Base-by-base conservation (phyloP, 2,329 filamentous ascomycete genomes). In the Apiospora saccharicola region DNA sequence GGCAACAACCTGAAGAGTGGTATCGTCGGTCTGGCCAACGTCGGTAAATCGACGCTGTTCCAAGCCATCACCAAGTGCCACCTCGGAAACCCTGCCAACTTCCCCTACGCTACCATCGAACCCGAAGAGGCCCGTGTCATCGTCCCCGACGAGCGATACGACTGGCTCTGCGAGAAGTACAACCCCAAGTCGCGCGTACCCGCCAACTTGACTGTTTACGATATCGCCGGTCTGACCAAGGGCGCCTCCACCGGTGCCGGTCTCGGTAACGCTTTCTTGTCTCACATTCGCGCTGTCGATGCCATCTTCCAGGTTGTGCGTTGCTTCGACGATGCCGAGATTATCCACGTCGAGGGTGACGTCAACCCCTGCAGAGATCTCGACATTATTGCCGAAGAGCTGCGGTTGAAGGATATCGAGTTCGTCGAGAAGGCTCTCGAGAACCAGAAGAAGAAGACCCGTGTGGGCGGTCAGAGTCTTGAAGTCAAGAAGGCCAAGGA, bases 1-100 rank as follows among this genome's bases (percentile, higher is more conserved):
- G 96, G 96, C 82, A 99, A 99, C 90, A 98, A 91, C 87, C 85
- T 99, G 85, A 99, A 98, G 91, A 98, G 94, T 88, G 97, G 96
- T 87, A 99, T 99, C 91, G 96, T 99, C 85, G 96, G 96, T 86
- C 92, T 99, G 81, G 96, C 96, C 85, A 99, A 99, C 85, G 97
- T 99, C 79, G 96, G 96, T 85, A 99, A 99, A 88, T 99, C 96
- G 77, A 99, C 97, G 46, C 91, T 99, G 80, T 99, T 99, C 91
- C 97, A 99, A 89, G 95, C 96, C 82, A 98, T 99, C 86, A 99
- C 96, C 82, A 98, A 98, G 89, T 98, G 93, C 85, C 91, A 91
- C 77, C 92, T 99, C 80, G 96, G 97, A 86, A 99, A 98, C 88
- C 97, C 97, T 80, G 96, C 96, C 87, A 99, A 99, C 87, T 99